Evolutionary conservation across 2,329 filamentous ascomycete species (phyloP), one percentile per base, ranked within the genome.

Genomic region (Leptosphaerulina australis): DNA sequence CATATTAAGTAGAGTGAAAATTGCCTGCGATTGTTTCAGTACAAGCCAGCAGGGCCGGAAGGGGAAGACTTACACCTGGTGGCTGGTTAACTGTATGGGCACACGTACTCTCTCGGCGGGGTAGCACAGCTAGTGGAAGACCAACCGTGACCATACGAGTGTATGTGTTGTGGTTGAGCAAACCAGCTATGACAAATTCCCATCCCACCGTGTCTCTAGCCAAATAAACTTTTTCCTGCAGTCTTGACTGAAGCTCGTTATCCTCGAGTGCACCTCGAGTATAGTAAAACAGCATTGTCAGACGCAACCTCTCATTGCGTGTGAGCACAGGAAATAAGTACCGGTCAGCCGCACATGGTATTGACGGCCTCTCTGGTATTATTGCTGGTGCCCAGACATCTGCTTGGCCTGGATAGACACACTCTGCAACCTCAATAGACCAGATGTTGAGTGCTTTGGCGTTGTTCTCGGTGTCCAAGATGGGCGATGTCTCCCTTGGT

Each of bases 141-240:
- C 76, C 76, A 1, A 73, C 67, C 0, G 77, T 74, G 2, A 71
- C 76, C 18, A 79, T 50, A 11, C 77, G 73, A 3, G 71, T 75
- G 54, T 74, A 79, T 24, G 72, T 68, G 35, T 77, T 71, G 50
- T 76, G 66, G 20, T 76, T 73, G 4, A 79, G 63, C 3, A 79
- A 58, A 2, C 77, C 77, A 5, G 77, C 66, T 14, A 78, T 73
- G n/a, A 70, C 76, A 44, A 72, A 76, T 7, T 79, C 77, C 77
- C 77, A 79, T 6, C 69, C 76, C 4, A 74, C 70, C 0, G 72
- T 72, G 17, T 78, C 71, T 18, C 72, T 64, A 0, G 73, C 75
- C 2, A 79, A 60, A 12, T 67, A 61, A 0, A 75, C 68, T 50
- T 78, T 78, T 20, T 77, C 74, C 20, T 77, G 75, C 3, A 79